Conservation (phyloP, 2,329 filamentous ascomycete species). For the Calonectria montana region DNA sequence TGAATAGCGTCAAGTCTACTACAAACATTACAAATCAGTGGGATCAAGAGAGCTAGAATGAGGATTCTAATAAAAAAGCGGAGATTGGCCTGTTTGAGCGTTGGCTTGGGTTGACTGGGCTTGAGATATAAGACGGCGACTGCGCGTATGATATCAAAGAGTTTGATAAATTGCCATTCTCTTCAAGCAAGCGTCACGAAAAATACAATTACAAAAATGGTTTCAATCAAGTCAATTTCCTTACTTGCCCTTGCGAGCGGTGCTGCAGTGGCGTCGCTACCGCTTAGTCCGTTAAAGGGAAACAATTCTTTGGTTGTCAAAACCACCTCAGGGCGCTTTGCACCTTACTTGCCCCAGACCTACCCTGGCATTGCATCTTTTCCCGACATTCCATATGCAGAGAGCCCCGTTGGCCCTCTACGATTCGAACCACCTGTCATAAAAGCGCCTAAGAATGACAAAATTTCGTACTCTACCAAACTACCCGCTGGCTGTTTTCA, state of each 20-base stretch:
- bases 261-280: not conserved
- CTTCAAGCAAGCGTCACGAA: not conserved
- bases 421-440: slow-evolving; percentile 24
- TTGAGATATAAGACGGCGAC: not conserved
- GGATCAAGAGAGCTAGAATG: too few species aligned
- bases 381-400: slow-evolving; percentile 31
- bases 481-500: slow-evolving; percentile 32
- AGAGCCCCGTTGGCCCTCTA: slow-evolving; percentile 22
- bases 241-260: not conserved
- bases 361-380: slow-evolving; percentile 28
- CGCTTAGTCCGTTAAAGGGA: not conserved
- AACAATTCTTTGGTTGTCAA: slow-evolving; percentile 12
- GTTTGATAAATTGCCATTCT: too few species aligned
- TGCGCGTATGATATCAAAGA: too few species aligned
- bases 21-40: not conserved
- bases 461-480: not conserved
- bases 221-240: not conserved
- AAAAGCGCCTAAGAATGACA: not conserved
- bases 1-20: not conserved
- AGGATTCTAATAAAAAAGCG: too few species aligned
- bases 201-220: not conserved
- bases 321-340: slow-evolving; percentile 31
- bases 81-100: not conserved
- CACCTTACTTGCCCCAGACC: slow-evolving; percentile 4
- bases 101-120: too few species aligned